A percentile compares a stretch with the other conserved stretches of the same genome.
These are phyloP conservation scores for Aspergillus luchuensis DNA, from an alignment of 2,329 filamentous ascomycete genomes.

Conservation along the genomic window DNA sequence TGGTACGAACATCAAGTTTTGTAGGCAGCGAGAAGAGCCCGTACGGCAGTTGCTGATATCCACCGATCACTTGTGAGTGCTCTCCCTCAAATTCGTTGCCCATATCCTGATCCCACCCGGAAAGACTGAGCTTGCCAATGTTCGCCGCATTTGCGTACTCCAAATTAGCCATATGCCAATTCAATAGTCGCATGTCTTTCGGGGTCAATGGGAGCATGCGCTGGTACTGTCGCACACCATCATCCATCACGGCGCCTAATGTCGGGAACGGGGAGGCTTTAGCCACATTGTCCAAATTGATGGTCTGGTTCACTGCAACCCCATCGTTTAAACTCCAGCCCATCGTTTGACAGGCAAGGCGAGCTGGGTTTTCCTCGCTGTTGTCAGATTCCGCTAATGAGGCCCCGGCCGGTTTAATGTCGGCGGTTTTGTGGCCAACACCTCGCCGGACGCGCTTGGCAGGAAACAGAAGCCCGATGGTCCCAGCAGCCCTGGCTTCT, in stretches of 20 bases:
- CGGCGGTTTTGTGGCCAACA: constrained; percentile 50
- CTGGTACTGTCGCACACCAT: constrained; percentile 86
- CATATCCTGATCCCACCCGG: constrained; percentile 94
- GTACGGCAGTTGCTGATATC: constrained; percentile 90
- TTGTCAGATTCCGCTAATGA: constrained; percentile 63
- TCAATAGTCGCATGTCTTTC: constrained; percentile 85
- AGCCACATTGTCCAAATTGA: constrained; percentile 71
- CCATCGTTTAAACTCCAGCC: constrained; percentile 76
- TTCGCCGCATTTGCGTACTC: constrained; percentile 97
- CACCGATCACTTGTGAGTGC: constrained; percentile 90
- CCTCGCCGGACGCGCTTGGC: constrained; percentile 48
- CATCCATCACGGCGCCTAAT: constrained; percentile 86
- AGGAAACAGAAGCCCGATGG: constrained; percentile 46
- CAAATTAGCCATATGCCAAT: constrained; percentile 97
- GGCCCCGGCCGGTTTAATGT: constrained; percentile 51
- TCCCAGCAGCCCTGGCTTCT: constrained; percentile 65
- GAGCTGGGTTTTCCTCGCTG: constrained; percentile 70
- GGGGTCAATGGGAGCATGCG: constrained; percentile 78
- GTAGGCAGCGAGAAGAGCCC: constrained; percentile 77
- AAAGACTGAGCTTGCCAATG: constrained; percentile 80
- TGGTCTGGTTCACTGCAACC: constrained; percentile 63
- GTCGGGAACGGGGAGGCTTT: constrained; percentile 66
- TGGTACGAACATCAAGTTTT: constrained; percentile 74
- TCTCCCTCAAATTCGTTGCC: constrained; percentile 97
- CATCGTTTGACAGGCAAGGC: constrained; percentile 74